Base-by-base conservation (phyloP, 2,329 filamentous ascomycete genomes). In the Xylaria sp. region DNA sequence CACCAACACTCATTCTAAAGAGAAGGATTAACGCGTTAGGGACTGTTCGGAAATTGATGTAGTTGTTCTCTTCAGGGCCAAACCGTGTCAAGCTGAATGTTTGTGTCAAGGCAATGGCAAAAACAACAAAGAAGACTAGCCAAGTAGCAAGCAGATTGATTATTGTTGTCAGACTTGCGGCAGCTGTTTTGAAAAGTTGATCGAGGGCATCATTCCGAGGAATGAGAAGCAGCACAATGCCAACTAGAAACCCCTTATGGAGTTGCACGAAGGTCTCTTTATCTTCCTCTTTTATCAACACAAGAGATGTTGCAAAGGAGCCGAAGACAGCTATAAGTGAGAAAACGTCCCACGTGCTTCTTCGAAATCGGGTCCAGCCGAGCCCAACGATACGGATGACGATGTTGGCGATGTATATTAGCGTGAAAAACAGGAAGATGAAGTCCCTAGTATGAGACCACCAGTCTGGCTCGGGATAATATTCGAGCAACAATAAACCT, bases 141-240 rank as follows among this genome's bases (percentile, higher is more conserved):
- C 95, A 99, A 0, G 96, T 99, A 1, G 94, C 94, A 38, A 99
- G 81, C 43, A 99, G 81, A 72, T 97, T 99, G 60, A 90, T 87
- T 68, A 99, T 99, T 17, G 91, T 88, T 2, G 91, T 90, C 69
- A 99, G 79, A 87, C 92, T 96, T 54, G 94, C 95, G 10, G 95
- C 95, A 0, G 94, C 96, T 1, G 96, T 99, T 77, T 99, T 99
- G 86, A 99, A 99, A 0, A 99, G 86, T 75, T 99, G 95, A 74
- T 99, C 96, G 21, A 99, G 85, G 51, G 96, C 93, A 70, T 99
- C 96, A 74, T 99, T 99, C 53, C 96, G 87, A 1, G 95, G 95
- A 63, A 99, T 99, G 33, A 99, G 85, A 53, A 99, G 82, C 8
- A 98, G 83, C 2, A 95, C 89, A 56, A 98, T 90, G 8, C 92